These are phyloP conservation scores for Suillus placidus DNA, from an alignment of 768 basidiomycete genomes.

Conservation along the genomic window DNA sequence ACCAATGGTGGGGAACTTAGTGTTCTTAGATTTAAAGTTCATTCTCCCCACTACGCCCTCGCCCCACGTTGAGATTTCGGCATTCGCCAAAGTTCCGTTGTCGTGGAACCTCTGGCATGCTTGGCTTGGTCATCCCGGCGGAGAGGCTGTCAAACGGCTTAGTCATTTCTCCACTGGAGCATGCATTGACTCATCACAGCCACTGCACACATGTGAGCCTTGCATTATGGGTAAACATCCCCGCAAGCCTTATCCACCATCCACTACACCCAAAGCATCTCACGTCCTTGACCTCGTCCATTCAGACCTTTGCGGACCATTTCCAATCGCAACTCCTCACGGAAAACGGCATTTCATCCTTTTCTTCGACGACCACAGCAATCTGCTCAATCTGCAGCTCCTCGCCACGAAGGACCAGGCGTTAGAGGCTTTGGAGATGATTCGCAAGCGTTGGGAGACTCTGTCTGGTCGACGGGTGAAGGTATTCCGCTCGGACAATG, in stretches of 20 bases:
- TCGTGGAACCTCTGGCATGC: too few species aligned
- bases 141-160: too few species aligned
- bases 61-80: too few species aligned
- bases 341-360: neutral
- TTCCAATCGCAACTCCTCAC: neutral
- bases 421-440: accelerated
- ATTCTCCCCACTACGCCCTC: too few species aligned
- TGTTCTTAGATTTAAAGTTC: too few species aligned
- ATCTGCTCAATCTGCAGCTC: neutral
- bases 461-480: accelerated
- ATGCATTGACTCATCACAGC: accelerated
- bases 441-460: neutral
- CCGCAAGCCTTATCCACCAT: too few species aligned
- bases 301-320: neutral
- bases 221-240: too few species aligned
- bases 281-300: too few species aligned
- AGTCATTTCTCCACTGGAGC: accelerated
- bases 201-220: too few species aligned
- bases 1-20: too few species aligned
- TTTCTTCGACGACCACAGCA: neutral
- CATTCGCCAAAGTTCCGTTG: accelerated
- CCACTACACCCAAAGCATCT: neutral
- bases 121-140: too few species aligned
- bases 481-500: neutral
- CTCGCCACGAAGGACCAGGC: neutral